Percentiles rank a stretch among this genome's conserved stretches.
These are phyloP conservation scores for Rhizodiscina lignyota DNA, from an alignment of 495 filamentous ascomycete species.

Conservation along the genomic window DNA sequence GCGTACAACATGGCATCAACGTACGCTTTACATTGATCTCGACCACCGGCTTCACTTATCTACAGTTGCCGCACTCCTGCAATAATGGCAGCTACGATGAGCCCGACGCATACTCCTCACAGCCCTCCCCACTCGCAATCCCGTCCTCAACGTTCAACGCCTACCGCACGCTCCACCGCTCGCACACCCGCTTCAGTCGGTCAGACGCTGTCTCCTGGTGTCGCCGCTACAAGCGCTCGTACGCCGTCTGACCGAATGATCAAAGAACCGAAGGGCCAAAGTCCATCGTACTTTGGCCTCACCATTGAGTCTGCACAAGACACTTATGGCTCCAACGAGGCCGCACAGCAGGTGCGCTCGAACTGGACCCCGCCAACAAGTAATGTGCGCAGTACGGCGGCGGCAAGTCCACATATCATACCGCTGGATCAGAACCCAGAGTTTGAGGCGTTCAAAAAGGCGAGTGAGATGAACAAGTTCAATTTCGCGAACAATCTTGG, in stretches of 20 bases:
- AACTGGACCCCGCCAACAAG: constrained; percentile 59
- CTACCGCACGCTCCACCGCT: too few species aligned
- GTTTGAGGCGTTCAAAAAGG: constrained; percentile 59
- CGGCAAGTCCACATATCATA: constrained; percentile 50
- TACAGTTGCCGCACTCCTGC: too few species aligned
- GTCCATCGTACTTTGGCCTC: constrained; percentile 74
- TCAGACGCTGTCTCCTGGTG: too few species aligned
- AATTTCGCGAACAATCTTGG: constrained; percentile 27
- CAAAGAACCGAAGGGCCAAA: constrained; percentile 19
- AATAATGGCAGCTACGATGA: too few species aligned
- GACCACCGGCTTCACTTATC: too few species aligned
- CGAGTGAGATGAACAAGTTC: constrained; percentile 41
- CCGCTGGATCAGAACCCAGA: constrained; percentile 55
- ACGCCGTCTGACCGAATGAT: background rate
- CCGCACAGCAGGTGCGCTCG: constrained; percentile 36
- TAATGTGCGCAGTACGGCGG: constrained; percentile 48
- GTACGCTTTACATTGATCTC: too few species aligned
- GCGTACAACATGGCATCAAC: too few species aligned
- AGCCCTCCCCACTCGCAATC: too few species aligned
- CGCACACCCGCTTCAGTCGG: too few species aligned
- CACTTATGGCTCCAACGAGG: constrained; percentile 40
- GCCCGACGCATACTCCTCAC: too few species aligned
- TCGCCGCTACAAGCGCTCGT: background rate
- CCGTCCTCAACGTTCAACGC: too few species aligned
- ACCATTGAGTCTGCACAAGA: constrained; percentile 42